Evolutionary conservation across 192 early-diverging fungal species (phyloP), one percentile per base, ranked within the genome.

Genomic region (Coemansia aciculifera): DNA sequence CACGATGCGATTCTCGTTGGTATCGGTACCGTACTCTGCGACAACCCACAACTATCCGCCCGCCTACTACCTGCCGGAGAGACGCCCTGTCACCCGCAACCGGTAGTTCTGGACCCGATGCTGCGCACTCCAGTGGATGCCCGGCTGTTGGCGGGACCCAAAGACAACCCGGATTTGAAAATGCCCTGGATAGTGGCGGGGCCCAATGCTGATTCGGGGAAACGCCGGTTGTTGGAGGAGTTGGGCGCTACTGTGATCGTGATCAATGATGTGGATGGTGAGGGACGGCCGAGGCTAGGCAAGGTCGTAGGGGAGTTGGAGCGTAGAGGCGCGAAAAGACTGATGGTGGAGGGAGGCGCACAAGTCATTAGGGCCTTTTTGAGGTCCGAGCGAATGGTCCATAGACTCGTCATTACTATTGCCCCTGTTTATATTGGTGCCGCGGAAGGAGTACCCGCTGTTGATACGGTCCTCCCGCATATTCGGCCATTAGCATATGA

Each of bases 281-380:
- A 13, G 8, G 52, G 73, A 19, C 40, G 57, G 8, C 66, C 67
- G 36, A 17, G 36, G n/a, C 59, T 81, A 10, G 52, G 21, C 19
- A 61, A 19, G 0, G 74, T 83, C 1, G 51, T 85, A 0, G 31
- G 36, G 9, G 34, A 56, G 40, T 46, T 87, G 34, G 46, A 39
- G 31, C 46, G 7, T 8, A 27, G 70, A 43, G 75, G 85, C 24
- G 86, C 93, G 21, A 39, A 63, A 9, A 62, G 73, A 3, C 59
- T 97, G 36, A 97, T 97, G 95, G 90, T 97, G 11, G 95, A 97
- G 86, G 95, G 95, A 37, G 94, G 94, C 23, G 89, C 92, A 0
- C 73, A 71, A 27, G 77, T 96, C 5, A 94, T 96, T 48, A 77
- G 86, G 6, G 74, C 86, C 6, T 90, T 90, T 65, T 59, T 94